phyloP scores from a whole-genome alignment of 1,139 yeast species.

The Taphrina sp. region DNA sequence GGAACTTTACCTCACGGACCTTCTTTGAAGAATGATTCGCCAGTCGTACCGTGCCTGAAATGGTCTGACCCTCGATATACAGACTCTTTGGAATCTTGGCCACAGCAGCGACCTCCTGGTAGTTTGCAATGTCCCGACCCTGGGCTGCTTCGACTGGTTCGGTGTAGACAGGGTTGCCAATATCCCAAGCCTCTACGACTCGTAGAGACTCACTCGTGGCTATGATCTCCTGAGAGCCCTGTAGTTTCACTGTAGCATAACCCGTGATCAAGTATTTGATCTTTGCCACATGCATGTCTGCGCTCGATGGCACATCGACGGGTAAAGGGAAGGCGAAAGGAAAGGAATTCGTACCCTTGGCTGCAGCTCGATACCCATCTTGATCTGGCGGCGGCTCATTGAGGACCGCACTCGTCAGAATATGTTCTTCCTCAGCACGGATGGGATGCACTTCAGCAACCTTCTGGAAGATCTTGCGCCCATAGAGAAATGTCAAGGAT shows the following conservation, averaged over 20 bases:
- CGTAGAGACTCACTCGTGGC: slow-evolving; percentile 28
- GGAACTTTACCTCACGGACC: slow-evolving; percentile 25
- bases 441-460: slow-evolving; percentile 30
- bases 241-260: slow-evolving; percentile 32
- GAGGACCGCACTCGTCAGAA: slow-evolving; percentile 34
- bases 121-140: slow-evolving; percentile 30
- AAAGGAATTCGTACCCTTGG: slow-evolving; percentile 32
- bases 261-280: slow-evolving; percentile 33
- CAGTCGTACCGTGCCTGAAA: slow-evolving; percentile 18
- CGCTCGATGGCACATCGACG: slow-evolving; percentile 34
- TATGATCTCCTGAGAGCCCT: slow-evolving; percentile 29
- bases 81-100: slow-evolving; percentile 23
- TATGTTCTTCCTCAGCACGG: slow-evolving; percentile 8
- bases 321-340: slow-evolving; percentile 35
- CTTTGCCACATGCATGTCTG: slow-evolving; percentile 25
- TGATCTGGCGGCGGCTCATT: slow-evolving; percentile 34
- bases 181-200: slow-evolving; percentile 37
- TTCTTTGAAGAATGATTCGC: slow-evolving; percentile 25
- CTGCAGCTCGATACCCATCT: slow-evolving; percentile 34
- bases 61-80: slow-evolving; percentile 13
- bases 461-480: slow-evolving; percentile 33
- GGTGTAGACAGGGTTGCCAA: slow-evolving; percentile 32
- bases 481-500: slow-evolving; percentile 32
- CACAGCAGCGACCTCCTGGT: slow-evolving; percentile 21
- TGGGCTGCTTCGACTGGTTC: slow-evolving; percentile 15